Base-by-base conservation (phyloP, 192 early-diverging fungal species). In the Entophlyctis luteolus region DNA sequence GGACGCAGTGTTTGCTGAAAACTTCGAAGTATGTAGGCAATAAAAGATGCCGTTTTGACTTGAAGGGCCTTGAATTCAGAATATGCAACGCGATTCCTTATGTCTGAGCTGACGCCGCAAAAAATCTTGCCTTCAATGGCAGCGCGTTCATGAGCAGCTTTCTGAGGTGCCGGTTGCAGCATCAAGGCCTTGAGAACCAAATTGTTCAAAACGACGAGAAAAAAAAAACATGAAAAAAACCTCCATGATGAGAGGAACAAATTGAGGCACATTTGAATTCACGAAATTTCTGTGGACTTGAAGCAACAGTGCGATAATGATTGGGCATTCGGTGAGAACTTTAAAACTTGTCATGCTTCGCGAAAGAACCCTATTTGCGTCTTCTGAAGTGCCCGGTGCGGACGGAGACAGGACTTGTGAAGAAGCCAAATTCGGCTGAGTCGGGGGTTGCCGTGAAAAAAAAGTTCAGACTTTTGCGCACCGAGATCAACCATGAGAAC, bases 11-110 rank as follows among this genome's bases (percentile, higher is more conserved):
- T 69, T 27, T 73, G 59, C 3, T 87, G 83, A 38, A 93, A 96
- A 34, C 87, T 90, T 27, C 91, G 83, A 50, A 95, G 79, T 65
- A 98, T 92, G 77, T 95, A 98, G 2, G 96, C 95, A 54, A 99
- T 75, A 68, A 98, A 99, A 5, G 95, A 96, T 75, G 98, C 88
- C 27, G 97, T 99, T 83, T 99, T 99, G 38, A 95, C 92, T 82
- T 99, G 97, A 22, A 97, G 88, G 6, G 91, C 87, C 33, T 95
- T 96, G 62, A 97, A 89, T 37, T 99, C 97, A 20, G 75, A 77
- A 55, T 93, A 92, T 2, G 85, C 84, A n/a, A 75, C 78, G 22
- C 82, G 73, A 70, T 93, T 89, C 31, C 74, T 85, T 46, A 94
- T 90, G 16, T 77, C 77, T 2, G 91, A 85, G 56, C 84, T 83